Conservation (phyloP, 1,284 basidiomycete species). For the Rhodotorula sp. region DNA sequence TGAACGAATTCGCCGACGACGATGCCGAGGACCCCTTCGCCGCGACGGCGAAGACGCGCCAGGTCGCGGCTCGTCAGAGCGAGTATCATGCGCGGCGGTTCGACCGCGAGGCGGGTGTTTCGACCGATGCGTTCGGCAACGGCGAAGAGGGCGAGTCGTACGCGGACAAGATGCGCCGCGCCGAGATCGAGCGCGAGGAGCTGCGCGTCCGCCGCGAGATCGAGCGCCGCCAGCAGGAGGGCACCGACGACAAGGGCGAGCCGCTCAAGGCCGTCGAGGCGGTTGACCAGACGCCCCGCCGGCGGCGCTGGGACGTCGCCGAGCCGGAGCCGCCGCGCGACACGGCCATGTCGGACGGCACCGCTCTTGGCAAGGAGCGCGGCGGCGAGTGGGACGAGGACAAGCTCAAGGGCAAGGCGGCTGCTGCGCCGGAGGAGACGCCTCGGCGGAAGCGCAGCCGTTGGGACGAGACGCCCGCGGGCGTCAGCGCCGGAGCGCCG, state of each 20-base stretch:
- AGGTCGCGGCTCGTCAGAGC: conserved; percentile 89
- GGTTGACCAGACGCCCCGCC: conserved; percentile 67
- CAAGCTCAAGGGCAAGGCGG: conserved; percentile 66
- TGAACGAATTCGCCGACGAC: conserved; percentile 85
- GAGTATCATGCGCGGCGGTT: conserved; percentile 96
- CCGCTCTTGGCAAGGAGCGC: conserved; percentile 33
- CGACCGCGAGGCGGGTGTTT: conserved; percentile 63
- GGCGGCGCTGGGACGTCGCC: conserved; percentile 77
- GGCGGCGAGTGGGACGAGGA: conserved; percentile 55
- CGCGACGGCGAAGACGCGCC: conserved; percentile 85
- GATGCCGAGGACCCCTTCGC: conserved; percentile 95
- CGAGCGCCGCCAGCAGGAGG: conserved; percentile 79
- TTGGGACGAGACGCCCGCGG: conserved; percentile 87
- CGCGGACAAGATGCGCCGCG: conserved; percentile 92
- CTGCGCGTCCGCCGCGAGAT: conserved; percentile 78
- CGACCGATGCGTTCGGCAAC: conserved; percentile 75
- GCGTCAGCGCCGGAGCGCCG: conserved; percentile 58
- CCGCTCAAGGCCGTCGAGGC: conserved; percentile 65
- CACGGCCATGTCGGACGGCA: conserved; percentile 51
- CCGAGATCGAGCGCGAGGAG: conserved; percentile 92
- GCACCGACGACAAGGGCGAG: conserved; percentile 69
- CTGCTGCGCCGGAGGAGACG: conserved; percentile 63
- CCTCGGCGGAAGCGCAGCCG: conserved; percentile 89
- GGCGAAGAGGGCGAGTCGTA: conserved; percentile 79
- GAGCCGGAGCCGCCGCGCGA: conserved; percentile 60